Base-by-base conservation (phyloP, 2,329 filamentous ascomycete species). In the Zalaria sp. region DNA sequence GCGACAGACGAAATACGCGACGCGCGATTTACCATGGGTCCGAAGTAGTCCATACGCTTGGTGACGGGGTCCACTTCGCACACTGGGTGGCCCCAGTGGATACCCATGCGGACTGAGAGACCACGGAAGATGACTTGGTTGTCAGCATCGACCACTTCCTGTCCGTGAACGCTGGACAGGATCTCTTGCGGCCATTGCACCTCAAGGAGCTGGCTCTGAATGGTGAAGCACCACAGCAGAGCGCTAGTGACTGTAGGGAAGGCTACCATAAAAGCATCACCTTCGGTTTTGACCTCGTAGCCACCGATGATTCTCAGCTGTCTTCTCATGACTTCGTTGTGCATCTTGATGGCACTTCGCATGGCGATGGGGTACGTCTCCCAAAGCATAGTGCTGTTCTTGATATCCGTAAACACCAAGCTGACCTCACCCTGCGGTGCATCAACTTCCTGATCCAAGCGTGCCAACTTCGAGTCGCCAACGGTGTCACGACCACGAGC, bases 251-350 rank as follows among this genome's bases (percentile, higher is more conserved):
- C 87, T 0, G 91, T 96, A 2, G 88, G 85, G 62, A 98, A 98
- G 6, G 89, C 93, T 28, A 98, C 91, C 88, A 98, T 96, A 56
- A 98, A 98, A 5, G 91, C 91, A 63, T 98, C 91, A 51, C 91
- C 91, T 84, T 98, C 91, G 11, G 91, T 98, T 71, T 98, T 98
- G 61, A 98, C 91, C 64, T 98, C 91, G 57, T 95, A 98, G 1
- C 91, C 91, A 56, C 91, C 91, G 52, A 95, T 93, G 48, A 88
- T 81, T 39, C 91, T 80, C 51, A 98, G 68, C 58, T 96, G 89
- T 43, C 91, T 77, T 50, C 91, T 82, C 81, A 98, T 93, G 37
- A 95, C 77, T 54, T 94, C 87, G 60, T 98, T 98, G 70, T 98
- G 91, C 51, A 94, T 80, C 62, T 89, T 93, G 64, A 98, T 98